These are phyloP conservation scores for Fusarium musae DNA, from an alignment of 2,329 filamentous ascomycete species.

Conservation along the genomic window DNA sequence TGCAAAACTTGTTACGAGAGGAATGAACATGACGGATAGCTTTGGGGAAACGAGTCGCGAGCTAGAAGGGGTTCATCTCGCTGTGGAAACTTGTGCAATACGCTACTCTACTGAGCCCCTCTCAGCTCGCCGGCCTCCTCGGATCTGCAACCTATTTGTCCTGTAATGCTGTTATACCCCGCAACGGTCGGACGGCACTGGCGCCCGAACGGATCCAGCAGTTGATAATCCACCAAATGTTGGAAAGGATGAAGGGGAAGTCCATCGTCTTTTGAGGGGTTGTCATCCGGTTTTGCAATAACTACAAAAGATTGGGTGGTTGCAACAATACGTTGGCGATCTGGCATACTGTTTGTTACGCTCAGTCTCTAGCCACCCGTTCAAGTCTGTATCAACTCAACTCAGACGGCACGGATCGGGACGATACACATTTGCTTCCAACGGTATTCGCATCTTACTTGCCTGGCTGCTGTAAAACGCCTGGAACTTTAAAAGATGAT, in stretches of 20 bases:
- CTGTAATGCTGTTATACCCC: slow-evolving; percentile 39
- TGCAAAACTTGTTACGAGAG: slow-evolving; percentile 10
- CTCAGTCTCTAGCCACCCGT: not conserved
- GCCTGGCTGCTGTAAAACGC: not conserved
- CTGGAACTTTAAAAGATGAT: slow-evolving; percentile 5
- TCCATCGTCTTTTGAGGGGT: slow-evolving; percentile 23
- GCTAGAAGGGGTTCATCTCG: slow-evolving; percentile 34
- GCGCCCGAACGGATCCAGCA: slow-evolving; percentile 40
- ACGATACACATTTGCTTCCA: not conserved
- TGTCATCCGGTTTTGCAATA: slow-evolving; percentile 15
- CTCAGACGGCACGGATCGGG: slow-evolving; percentile 5
- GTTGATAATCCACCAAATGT: slow-evolving; percentile 22
- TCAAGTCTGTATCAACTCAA: not conserved
- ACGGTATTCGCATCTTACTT: slow-evolving; percentile 1
- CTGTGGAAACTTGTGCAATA: slow-evolving; percentile 26
- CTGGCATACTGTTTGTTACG: not conserved
- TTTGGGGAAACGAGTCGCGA: slow-evolving; percentile 17
- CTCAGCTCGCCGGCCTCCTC: slow-evolving; percentile 37
- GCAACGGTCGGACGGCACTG: slow-evolving; percentile 45
- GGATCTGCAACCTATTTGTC: slow-evolving; percentile 45
- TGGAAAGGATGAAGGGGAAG: slow-evolving; percentile 23
- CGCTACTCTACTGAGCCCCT: slow-evolving; percentile 28
- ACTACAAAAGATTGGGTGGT: not conserved
- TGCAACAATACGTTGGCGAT: not conserved
- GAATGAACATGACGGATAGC: slow-evolving; percentile 16